Percentiles rank a stretch among this genome's conserved stretches.
Evolutionary conservation across 495 filamentous ascomycete genomes (phyloP).

Genomic region (Aspergillus homomorphus): DNA sequence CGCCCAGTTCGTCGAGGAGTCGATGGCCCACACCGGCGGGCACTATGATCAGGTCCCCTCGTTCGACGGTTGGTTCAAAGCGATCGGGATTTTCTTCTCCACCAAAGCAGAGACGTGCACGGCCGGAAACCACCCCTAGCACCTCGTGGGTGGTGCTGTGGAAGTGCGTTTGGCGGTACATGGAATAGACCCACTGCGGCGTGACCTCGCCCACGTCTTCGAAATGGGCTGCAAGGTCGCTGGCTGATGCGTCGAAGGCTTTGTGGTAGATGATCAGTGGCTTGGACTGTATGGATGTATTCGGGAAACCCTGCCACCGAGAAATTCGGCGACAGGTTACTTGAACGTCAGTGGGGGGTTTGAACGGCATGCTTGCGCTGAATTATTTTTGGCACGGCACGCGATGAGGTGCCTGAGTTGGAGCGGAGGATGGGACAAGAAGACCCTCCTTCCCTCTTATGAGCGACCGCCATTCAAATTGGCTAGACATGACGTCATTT

Average conservation of each 20-base stretch:
- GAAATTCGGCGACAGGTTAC: slow-evolving; percentile 59
- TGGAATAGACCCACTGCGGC: slow-evolving; percentile 66
- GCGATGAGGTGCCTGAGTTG: not conserved
- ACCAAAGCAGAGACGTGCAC: slow-evolving; percentile 63
- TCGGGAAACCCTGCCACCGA: slow-evolving; percentile 55
- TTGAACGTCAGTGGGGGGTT: slow-evolving; percentile 45
- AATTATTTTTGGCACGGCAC: not conserved
- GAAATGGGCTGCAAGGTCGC: slow-evolving; percentile 54
- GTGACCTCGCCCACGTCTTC: slow-evolving; percentile 47
- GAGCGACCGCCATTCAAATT: not conserved
- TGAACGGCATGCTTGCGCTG: slow-evolving; percentile 31
- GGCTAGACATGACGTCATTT: slow-evolving; percentile 14
- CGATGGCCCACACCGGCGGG: slow-evolving; percentile 65
- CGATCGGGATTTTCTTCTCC: slow-evolving; percentile 57
- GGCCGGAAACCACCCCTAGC: slow-evolving; percentile 55
- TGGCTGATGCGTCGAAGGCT: slow-evolving; percentile 47
- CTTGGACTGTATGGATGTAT: slow-evolving; percentile 61
- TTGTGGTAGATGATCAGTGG: slow-evolving; percentile 61
- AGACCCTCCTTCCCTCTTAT: not conserved
- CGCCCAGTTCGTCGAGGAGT: slow-evolving; percentile 53
- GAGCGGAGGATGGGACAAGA: not conserved
- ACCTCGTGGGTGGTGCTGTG: slow-evolving; percentile 67
- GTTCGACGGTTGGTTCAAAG: slow-evolving; percentile 52
- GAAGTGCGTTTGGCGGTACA: slow-evolving; percentile 64
- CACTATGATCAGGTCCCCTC: slow-evolving; percentile 63